phyloP scores from a whole-genome alignment of 257 asterid genomes.

The Hygrophila difformis region DNA sequence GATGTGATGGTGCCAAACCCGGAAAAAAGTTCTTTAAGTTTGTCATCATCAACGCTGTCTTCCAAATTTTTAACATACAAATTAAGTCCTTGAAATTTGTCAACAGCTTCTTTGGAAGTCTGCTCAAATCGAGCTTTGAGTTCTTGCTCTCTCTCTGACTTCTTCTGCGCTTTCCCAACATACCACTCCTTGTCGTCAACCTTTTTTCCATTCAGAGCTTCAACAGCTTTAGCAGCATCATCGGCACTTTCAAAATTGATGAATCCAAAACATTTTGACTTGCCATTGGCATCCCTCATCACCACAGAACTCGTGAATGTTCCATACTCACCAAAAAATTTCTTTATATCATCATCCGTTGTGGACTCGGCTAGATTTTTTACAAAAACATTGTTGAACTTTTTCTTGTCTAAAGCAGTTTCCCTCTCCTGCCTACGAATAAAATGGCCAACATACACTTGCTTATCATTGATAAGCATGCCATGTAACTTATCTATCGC shows the following conservation, averaged over 20 bases:
- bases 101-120: too few relatives aligned
- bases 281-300: neutral
- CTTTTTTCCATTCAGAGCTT: conserved; percentile 1
- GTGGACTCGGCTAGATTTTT: neutral
- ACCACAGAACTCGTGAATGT: neutral
- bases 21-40: too few relatives aligned
- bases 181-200: neutral
- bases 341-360: neutral
- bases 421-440: conserved; percentile 67
- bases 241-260: conserved; percentile 43
- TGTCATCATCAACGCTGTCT: too few relatives aligned
- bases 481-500: conserved; percentile 65
- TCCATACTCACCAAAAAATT: neutral
- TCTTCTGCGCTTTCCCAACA: too few relatives aligned
- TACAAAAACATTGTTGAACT: conserved; percentile 4
- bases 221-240: conserved; percentile 40
- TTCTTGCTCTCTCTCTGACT: too few relatives aligned
- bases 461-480: conserved; percentile 64
- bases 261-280: conserved; percentile 40
- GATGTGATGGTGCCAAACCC: too few relatives aligned
- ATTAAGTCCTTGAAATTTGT: too few relatives aligned
- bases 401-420: conserved; percentile 19
- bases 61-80: too few relatives aligned
- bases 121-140: too few relatives aligned
- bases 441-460: conserved; percentile 60